phyloP scores from a whole-genome alignment of 2,329 filamentous ascomycete genomes.

The Cladosporium sp. region DNA sequence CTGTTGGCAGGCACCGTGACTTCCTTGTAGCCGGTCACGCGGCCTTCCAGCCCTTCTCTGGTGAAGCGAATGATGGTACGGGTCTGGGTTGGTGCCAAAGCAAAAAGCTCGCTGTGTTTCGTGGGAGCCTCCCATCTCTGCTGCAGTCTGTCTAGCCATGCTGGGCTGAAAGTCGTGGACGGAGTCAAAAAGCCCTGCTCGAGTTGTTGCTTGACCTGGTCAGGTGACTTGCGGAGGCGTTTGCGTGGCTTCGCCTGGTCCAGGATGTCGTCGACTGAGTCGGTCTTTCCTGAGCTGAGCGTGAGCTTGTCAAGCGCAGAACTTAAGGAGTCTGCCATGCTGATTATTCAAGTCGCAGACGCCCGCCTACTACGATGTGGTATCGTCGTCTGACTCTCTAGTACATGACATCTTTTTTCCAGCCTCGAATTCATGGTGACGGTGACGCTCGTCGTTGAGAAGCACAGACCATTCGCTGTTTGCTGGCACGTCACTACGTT shows the following conservation, averaged over 20 bases:
- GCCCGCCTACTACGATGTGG: neutral
- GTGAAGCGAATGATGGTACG: slow-evolving; percentile 93
- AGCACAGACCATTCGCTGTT: slow-evolving; percentile 1
- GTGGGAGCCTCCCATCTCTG: slow-evolving; percentile 82
- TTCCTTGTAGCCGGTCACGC: slow-evolving; percentile 90
- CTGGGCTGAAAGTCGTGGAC: slow-evolving; percentile 72
- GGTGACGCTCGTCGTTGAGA: neutral
- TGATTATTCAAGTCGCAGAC: neutral
- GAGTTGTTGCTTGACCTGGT: slow-evolving; percentile 68
- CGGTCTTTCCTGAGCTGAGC: slow-evolving; percentile 36
- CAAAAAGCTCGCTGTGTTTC: slow-evolving; percentile 81
- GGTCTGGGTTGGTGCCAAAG: slow-evolving; percentile 85
- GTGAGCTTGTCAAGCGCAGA: slow-evolving; percentile 55
- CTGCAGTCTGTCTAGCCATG: slow-evolving; percentile 88
- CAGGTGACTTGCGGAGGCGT: slow-evolving; percentile 54
- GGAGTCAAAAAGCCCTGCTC: slow-evolving; percentile 79
- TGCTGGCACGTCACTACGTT: neutral
- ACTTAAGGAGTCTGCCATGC: slow-evolving; percentile 40
- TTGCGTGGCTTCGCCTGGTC: slow-evolving; percentile 55
- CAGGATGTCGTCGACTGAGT: slow-evolving; percentile 59
- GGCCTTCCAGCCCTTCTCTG: slow-evolving; percentile 85
- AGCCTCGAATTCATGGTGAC: slow-evolving; percentile 6
- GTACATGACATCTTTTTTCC: neutral
- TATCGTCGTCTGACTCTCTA: neutral
- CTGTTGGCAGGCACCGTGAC: slow-evolving; percentile 88